Conservation (phyloP, 169 alveolate genomes). For the Cryptosporidium viatorum region DNA sequence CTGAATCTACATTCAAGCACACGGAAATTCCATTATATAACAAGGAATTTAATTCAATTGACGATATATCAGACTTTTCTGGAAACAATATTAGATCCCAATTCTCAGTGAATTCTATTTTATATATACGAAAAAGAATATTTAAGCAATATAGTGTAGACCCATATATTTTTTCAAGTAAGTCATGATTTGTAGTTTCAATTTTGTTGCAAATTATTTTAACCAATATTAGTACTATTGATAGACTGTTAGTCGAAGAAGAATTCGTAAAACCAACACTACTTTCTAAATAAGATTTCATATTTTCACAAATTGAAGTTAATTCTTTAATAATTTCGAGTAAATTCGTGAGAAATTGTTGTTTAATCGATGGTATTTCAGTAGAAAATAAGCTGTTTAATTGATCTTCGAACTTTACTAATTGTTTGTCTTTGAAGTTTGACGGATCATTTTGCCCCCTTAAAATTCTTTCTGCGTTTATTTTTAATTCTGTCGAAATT, state of each 20-base stretch:
- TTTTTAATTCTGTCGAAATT: neutral
- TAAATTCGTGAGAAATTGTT: neutral
- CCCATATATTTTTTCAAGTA: constrained; percentile 1
- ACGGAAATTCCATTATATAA: neutral
- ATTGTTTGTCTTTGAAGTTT: neutral
- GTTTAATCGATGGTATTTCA: neutral
- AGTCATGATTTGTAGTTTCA: neutral
- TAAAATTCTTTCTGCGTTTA: neutral
- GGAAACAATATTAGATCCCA: constrained; percentile 69
- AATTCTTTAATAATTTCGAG: constrained; percentile 25
- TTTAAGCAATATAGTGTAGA: constrained; percentile 33
- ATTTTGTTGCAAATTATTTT: neutral
- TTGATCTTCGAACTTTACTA: neutral
- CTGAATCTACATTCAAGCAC: neutral
- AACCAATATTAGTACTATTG: constrained; percentile 50
- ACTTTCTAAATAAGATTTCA: constrained; percentile 22
- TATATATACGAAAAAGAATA: constrained; percentile 30
- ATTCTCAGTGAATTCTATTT: constrained; percentile 45
- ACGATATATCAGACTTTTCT: neutral
- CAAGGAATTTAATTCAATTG: neutral
- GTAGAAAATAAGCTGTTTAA: neutral
- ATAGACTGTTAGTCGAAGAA: constrained; percentile 37
- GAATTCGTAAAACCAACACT: constrained; percentile 17
- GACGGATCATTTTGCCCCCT: neutral
- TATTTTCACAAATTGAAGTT: constrained; percentile 17